These are phyloP conservation scores for Phylloporus arenicola DNA, from an alignment of 768 basidiomycete genomes.

Conservation along the genomic window DNA sequence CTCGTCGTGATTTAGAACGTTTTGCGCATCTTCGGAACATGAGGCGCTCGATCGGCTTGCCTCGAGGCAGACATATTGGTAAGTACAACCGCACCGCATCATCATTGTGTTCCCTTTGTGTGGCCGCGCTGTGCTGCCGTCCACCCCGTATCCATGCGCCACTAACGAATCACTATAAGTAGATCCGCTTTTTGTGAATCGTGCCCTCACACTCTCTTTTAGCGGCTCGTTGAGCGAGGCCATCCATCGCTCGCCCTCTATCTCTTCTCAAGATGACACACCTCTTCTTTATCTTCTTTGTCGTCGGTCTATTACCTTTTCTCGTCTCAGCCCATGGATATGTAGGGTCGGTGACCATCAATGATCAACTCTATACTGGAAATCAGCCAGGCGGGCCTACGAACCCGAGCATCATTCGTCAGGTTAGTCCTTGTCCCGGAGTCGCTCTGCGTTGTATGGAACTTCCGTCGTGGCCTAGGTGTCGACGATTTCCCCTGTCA, in stretches of 20 bases:
- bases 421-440: conserved; percentile 20
- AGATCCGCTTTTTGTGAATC: conserved; percentile 2
- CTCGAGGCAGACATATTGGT: conserved; percentile 11
- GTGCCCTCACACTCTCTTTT: conserved; percentile 2
- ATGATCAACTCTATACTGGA: conserved; percentile 25
- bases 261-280: conserved; percentile 9
- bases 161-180: conserved; percentile 14
- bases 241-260: background rate
- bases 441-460: background rate
- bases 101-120: background rate
- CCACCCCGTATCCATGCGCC: conserved; percentile 14
- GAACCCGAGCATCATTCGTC: conserved; percentile 39
- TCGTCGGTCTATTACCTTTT: conserved; percentile 12
- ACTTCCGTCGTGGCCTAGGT: conserved; percentile 10
- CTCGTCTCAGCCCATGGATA: conserved; percentile 30
- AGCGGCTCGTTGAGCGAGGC: conserved; percentile 21
- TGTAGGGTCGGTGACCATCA: conserved; percentile 25
- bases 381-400: conserved; percentile 31
- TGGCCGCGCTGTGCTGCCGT: conserved; percentile 13
- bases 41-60: background rate
- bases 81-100: background rate
- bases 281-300: conserved; percentile 8
- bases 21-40: too few species aligned
- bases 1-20: too few species aligned
- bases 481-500: conserved; percentile 42